A percentile compares a stretch with the other conserved stretches of the same genome.
Conservation (phyloP, 129 eudicot species). For the Glebionis coronaria region DNA sequence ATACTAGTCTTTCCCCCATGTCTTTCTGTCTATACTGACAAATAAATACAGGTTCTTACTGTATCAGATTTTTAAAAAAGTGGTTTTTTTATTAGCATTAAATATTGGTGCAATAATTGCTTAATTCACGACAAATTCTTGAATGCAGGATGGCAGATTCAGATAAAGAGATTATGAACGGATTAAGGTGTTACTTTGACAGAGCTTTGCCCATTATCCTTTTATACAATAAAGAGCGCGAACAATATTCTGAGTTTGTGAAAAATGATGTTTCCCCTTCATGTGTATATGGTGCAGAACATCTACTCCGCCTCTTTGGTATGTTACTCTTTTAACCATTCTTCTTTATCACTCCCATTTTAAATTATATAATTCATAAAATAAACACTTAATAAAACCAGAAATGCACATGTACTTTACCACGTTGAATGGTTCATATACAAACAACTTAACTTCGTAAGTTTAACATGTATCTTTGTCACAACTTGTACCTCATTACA, state of each 20-base stretch:
- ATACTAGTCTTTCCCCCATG: too few relatives aligned
- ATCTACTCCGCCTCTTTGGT: slow-evolving; percentile 96
- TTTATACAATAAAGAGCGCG: slow-evolving; percentile 77
- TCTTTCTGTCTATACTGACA: too few relatives aligned
- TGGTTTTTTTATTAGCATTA: too few relatives aligned
- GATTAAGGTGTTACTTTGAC: slow-evolving; percentile 75
- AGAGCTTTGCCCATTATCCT: slow-evolving; percentile 70
- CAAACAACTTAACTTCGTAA: not conserved
- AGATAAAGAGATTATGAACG: slow-evolving; percentile 74
- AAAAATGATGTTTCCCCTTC: slow-evolving; percentile 70
- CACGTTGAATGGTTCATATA: not conserved
- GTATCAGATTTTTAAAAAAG: too few relatives aligned
- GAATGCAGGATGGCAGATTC: slow-evolving; percentile 61
- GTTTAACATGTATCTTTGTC: slow-evolving; percentile 4
- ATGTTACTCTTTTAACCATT: slow-evolving; percentile 23
- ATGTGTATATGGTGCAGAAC: slow-evolving; percentile 87
- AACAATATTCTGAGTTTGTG: slow-evolving; percentile 60
- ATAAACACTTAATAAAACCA: not conserved
- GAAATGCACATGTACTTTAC: not conserved
- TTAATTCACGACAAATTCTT: slow-evolving; percentile 6
- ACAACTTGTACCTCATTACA: slow-evolving; percentile 10
- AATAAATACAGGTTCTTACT: too few relatives aligned
- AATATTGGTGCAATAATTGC: not conserved
- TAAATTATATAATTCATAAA: too few relatives aligned
- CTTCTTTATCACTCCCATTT: too few relatives aligned